These are phyloP conservation scores for Colletotrichum navitas DNA, from an alignment of 2,329 filamentous ascomycete species.

Conservation along the genomic window DNA sequence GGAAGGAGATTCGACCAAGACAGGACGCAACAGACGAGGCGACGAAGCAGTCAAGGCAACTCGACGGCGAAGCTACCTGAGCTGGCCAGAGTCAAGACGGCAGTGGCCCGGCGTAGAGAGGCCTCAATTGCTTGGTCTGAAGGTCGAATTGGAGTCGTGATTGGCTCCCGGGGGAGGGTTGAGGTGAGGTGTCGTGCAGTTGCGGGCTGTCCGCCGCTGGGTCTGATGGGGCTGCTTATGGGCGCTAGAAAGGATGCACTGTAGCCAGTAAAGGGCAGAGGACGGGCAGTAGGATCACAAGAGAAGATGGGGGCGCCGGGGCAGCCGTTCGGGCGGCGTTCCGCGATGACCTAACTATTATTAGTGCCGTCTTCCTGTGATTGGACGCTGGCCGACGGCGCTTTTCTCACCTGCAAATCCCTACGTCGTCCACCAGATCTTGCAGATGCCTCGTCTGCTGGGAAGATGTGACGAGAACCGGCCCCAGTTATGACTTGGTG, in stretches of 20 bases:
- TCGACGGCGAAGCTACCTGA: constrained; percentile 14
- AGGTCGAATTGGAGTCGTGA: constrained; percentile 23
- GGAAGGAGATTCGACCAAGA: constrained; percentile 11
- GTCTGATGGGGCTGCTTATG: constrained; percentile 32
- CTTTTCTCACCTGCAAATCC: constrained; percentile 40
- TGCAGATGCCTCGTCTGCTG: constrained; percentile 29
- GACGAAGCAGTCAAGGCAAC: background rate
- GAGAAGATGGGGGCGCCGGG: constrained; percentile 28
- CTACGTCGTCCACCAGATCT: constrained; percentile 36
- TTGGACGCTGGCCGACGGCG: constrained; percentile 43
- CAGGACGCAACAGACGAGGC: constrained; percentile 11
- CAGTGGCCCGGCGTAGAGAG: constrained; percentile 12
- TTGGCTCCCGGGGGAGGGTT: constrained; percentile 21
- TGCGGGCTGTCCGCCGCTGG: constrained; percentile 36
- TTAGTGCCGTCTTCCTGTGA: constrained; percentile 46
- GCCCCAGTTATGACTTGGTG: constrained; percentile 24
- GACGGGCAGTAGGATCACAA: background rate
- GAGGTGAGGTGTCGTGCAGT: constrained; percentile 41
- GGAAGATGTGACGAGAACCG: constrained; percentile 31
- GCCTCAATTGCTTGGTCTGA: constrained; percentile 22
- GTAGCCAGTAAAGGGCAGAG: constrained; percentile 29
- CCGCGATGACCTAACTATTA: constrained; percentile 44
- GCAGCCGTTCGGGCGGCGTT: constrained; percentile 34
- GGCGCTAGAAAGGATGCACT: constrained; percentile 31
- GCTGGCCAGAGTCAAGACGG: constrained; percentile 18